These are phyloP conservation scores for Graphiopsis chlorocephala DNA, from an alignment of 2,329 filamentous ascomycete species.

Conservation along the genomic window DNA sequence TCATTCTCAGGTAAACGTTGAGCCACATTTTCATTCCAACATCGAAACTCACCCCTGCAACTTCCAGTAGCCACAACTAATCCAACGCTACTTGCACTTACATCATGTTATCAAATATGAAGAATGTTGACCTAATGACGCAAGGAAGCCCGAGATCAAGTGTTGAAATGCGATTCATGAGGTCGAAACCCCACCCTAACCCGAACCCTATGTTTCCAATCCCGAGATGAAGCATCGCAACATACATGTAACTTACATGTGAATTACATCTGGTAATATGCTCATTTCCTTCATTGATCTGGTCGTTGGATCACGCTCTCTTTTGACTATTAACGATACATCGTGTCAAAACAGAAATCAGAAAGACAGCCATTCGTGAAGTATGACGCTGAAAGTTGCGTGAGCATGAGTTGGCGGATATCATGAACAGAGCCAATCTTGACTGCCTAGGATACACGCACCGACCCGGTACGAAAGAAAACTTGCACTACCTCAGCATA, in stretches of 20 bases:
- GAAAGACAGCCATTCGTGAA: background rate
- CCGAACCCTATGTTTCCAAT: background rate
- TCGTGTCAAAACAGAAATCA: background rate
- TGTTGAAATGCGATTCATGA: background rate
- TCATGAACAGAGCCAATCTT: too few relatives aligned
- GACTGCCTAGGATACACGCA: too few relatives aligned
- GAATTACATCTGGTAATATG: too few relatives aligned
- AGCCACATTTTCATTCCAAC: background rate
- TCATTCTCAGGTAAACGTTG: background rate
- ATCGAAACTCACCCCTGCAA: background rate
- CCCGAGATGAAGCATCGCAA: background rate
- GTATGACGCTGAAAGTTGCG: background rate
- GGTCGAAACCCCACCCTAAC: background rate
- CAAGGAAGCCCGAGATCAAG: background rate
- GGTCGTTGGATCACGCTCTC: too few relatives aligned
- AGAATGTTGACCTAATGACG: background rate
- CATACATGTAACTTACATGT: too few relatives aligned
- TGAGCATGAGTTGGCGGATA: background rate
- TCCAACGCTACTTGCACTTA: too few relatives aligned
- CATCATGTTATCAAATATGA: background rate
- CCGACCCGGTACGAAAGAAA: too few relatives aligned
- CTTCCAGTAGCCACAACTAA: too few relatives aligned
- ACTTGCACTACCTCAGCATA: background rate
- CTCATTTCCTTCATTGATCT: background rate
- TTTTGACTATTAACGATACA: too few relatives aligned